These are phyloP conservation scores for Chrysanthemum seticuspe DNA, from an alignment of 129 eudicot genomes.

Conservation along the genomic window DNA sequence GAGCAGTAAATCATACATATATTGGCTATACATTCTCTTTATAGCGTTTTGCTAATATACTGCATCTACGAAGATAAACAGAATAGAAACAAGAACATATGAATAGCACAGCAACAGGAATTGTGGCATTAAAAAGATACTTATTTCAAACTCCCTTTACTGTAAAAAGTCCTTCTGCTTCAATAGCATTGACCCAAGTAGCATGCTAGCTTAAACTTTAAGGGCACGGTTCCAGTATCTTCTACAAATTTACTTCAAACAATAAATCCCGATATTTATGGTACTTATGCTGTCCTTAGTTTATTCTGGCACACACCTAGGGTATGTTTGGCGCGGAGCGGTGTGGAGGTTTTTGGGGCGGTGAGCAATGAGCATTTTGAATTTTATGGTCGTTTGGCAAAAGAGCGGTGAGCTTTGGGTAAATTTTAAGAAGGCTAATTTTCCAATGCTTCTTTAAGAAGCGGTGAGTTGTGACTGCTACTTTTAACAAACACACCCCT, in stretches of 20 bases:
- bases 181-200: constrained; percentile 9
- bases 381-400: too few relatives aligned
- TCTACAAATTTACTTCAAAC: not conserved
- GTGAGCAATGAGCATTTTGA: too few relatives aligned
- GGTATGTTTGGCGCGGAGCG: too few relatives aligned
- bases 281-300: constrained; percentile 3
- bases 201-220: constrained; percentile 12
- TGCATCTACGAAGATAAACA: constrained; percentile 1
- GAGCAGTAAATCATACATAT: not conserved
- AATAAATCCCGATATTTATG: not conserved
- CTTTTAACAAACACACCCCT: too few relatives aligned
- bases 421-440: too few relatives aligned
- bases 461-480: too few relatives aligned
- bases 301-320: too few relatives aligned
- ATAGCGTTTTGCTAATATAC: not conserved
- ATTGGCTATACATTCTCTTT: not conserved
- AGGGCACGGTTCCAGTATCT: constrained; percentile 6
- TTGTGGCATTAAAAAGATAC: not conserved
- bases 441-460: too few relatives aligned
- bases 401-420: too few relatives aligned
- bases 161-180: constrained; percentile 15
- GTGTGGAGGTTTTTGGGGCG: too few relatives aligned
- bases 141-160: not conserved
- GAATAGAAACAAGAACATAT: constrained; percentile 10
- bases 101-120: constrained; percentile 4